Evolutionary conservation across 345 rosid genomes (phyloP), one percentile per base, ranked within the genome.

Genomic region (Pistacia vera): DNA sequence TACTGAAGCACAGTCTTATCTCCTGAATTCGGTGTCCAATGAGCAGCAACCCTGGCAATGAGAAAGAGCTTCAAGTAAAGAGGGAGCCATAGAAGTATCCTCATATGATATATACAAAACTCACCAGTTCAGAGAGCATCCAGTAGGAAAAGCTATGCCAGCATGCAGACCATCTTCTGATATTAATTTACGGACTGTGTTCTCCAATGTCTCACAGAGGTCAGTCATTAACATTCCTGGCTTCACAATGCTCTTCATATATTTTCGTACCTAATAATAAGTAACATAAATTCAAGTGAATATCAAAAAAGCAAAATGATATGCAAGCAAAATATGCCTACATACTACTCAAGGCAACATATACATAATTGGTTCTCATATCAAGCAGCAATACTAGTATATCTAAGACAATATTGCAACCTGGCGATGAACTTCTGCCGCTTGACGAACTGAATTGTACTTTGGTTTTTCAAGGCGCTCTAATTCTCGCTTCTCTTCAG

Each of bases 391-490:
- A 16, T 30, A 44, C 13, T 28, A 8, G 60, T 8, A 36, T n/a
- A 65, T 61, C 25, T 5, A 77, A 51, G 46, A 68, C 48, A 18
- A 55, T 62, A 44, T 10, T 48, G 59, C 68, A 78, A 96, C 98
- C 97, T 93, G 98, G 55, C 97, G 94, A 86, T 96, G 99, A 77
- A 93, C 98, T 90, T 93, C 99, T 13, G 99, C 99, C 38, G 98
- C 99, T 73, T 86, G 98, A 35, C 94, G 98, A 75, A 91, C 91
- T 55, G 98, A 93, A 85, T 90, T 94, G 73, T 94, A 91, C n/a
- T 84, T 85, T 51, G 97, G 98, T 75, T 90, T 92, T 76, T 91
- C 83, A 71, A 88, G 86, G 70, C 96, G 97, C 86, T 97, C 97
- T 79, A 92, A 76, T 75, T 92, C 97, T 83, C 97, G 86, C 83